phyloP scores from a whole-genome alignment of 2,329 filamentous ascomycete species.

The Clonostachys solani region DNA sequence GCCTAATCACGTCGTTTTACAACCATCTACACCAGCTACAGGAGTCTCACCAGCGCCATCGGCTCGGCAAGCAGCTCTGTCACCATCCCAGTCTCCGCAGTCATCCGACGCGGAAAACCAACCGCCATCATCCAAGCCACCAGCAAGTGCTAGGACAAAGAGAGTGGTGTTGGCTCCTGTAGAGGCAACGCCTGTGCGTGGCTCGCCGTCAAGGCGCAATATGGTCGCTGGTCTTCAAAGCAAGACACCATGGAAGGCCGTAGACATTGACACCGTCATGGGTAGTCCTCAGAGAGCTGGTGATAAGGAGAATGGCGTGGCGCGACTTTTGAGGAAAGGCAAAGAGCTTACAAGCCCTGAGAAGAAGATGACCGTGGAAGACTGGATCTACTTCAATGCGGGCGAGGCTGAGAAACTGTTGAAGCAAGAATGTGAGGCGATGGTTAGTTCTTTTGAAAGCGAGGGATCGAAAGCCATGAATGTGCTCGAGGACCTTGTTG shows the following conservation, averaged over 20 bases:
- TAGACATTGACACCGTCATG: slow-evolving; percentile 74
- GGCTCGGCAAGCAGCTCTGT: slow-evolving; percentile 48
- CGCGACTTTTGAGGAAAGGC: slow-evolving; percentile 47
- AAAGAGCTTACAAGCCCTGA: slow-evolving; percentile 68
- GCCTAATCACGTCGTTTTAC: not conserved
- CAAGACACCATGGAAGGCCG: slow-evolving; percentile 62
- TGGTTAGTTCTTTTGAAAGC: slow-evolving; percentile 79
- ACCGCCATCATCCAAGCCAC: slow-evolving; percentile 63
- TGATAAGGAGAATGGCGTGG: slow-evolving; percentile 48
- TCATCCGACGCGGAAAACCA: slow-evolving; percentile 79
- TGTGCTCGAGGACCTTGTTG: slow-evolving; percentile 68
- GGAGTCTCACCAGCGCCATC: slow-evolving; percentile 13
- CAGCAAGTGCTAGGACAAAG: slow-evolving; percentile 38
- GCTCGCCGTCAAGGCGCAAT: slow-evolving; percentile 61
- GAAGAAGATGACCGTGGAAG: slow-evolving; percentile 86
- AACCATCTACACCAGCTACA: slow-evolving; percentile 2
- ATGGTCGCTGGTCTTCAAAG: slow-evolving; percentile 51
- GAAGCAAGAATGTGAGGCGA: slow-evolving; percentile 73
- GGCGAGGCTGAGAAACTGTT: slow-evolving; percentile 75
- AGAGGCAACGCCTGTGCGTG: slow-evolving; percentile 40
- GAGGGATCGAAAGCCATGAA: slow-evolving; percentile 77
- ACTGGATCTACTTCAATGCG: slow-evolving; percentile 86
- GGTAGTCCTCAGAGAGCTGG: slow-evolving; percentile 31
- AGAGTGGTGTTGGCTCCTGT: slow-evolving; percentile 40
- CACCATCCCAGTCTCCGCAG: slow-evolving; percentile 66